A percentile compares a stretch with the other conserved stretches of the same genome.
These are phyloP conservation scores for Paramyrothecium roridum DNA, from an alignment of 2,329 filamentous ascomycete species.

Conservation along the genomic window DNA sequence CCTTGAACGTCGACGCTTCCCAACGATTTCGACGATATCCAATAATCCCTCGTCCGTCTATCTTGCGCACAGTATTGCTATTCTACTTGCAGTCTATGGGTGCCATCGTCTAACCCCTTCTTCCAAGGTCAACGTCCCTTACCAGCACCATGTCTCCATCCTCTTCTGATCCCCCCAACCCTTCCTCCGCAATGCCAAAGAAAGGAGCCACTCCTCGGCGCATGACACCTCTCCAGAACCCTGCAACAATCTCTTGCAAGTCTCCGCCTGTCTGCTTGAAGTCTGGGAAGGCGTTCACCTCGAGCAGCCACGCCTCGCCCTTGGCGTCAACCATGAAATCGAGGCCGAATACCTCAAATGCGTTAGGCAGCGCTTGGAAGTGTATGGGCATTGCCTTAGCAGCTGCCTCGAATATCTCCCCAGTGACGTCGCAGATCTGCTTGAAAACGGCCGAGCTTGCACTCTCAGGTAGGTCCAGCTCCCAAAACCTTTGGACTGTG, in stretches of 20 bases:
- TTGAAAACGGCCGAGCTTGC: slow-evolving; percentile 64
- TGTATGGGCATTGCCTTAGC: slow-evolving; percentile 81
- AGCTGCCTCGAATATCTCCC: slow-evolving; percentile 81
- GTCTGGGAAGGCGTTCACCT: slow-evolving; percentile 95
- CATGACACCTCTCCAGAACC: slow-evolving; percentile 74
- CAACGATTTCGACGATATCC: no score
- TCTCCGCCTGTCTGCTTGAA: slow-evolving; percentile 90
- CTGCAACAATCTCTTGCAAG: slow-evolving; percentile 67
- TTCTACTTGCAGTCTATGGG: no score
- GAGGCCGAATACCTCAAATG: slow-evolving; percentile 88
- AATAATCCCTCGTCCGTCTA: no score
- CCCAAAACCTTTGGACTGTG: slow-evolving; percentile 74
- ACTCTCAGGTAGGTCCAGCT: slow-evolving; percentile 44
- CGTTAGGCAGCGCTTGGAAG: slow-evolving; percentile 85
- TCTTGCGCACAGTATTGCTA: no score
- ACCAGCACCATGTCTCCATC: slow-evolving; percentile 48
- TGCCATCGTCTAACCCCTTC: slow-evolving; percentile 14
- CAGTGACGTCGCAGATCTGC: slow-evolving; percentile 72
- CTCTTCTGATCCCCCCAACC: slow-evolving; percentile 16
- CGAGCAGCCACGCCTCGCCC: slow-evolving; percentile 71
- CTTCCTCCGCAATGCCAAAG: slow-evolving; percentile 43
- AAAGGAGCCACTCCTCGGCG: slow-evolving; percentile 64
- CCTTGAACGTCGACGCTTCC: no score
- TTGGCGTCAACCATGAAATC: slow-evolving; percentile 78
- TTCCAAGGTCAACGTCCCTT: slow-evolving; percentile 50